Conservation (phyloP, 768 basidiomycete species). For the Auriculariales sp. region DNA sequence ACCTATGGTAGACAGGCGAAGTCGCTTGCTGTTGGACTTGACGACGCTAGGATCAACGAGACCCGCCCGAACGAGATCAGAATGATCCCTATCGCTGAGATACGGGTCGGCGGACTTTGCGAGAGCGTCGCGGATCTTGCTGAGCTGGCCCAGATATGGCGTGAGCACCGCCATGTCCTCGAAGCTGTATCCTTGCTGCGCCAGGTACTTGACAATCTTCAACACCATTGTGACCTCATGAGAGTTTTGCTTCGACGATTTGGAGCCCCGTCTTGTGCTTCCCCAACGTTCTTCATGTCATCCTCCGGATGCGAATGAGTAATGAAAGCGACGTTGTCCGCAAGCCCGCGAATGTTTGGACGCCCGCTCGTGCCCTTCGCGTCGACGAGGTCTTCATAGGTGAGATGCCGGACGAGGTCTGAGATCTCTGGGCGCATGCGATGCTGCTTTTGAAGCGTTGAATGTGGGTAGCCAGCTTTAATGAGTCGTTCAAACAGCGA, state of each 20-base stretch:
- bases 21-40: constrained; percentile 25
- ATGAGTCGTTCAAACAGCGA: constrained; percentile 61
- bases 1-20: constrained; percentile 58
- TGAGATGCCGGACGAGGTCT: constrained; percentile 39
- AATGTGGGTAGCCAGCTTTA: constrained; percentile 46
- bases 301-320: constrained; percentile 43
- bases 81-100: constrained; percentile 45
- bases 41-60: constrained; percentile 26
- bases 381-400: constrained; percentile 50
- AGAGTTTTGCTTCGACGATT: neutral
- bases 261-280: too few relatives aligned
- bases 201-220: constrained; percentile 49
- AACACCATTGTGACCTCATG: constrained; percentile 46
- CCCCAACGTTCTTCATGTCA: too few relatives aligned
- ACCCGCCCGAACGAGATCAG: constrained; percentile 44
- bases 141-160: constrained; percentile 54
- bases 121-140: constrained; percentile 31
- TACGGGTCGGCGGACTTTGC: constrained; percentile 36
- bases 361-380: constrained; percentile 34
- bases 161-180: constrained; percentile 50
- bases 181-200: constrained; percentile 52
- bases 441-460: constrained; percentile 41
- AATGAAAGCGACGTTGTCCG: constrained; percentile 50
- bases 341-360: constrained; percentile 37
- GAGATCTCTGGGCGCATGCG: constrained; percentile 69